Conservation (phyloP, 2,329 filamentous ascomycete species). For the Nectriaceae sp. region DNA sequence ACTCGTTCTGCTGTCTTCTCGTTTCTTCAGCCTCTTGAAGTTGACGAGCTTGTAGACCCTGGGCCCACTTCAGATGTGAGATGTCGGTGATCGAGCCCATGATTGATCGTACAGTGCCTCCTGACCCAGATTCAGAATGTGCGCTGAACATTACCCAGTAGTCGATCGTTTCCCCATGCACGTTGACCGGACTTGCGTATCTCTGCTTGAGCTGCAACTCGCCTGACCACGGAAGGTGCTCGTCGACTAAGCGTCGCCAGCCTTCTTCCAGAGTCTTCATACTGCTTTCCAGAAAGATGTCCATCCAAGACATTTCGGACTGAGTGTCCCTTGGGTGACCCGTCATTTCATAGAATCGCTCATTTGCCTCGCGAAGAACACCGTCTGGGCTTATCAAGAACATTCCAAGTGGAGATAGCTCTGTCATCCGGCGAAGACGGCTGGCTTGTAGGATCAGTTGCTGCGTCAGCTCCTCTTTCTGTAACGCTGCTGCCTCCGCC, state of each 20-base stretch:
- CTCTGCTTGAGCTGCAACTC: slow-evolving; percentile 44
- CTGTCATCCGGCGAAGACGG: slow-evolving; percentile 39
- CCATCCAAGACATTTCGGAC: slow-evolving; percentile 43
- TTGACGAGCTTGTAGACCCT: slow-evolving; percentile 38
- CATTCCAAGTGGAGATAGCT: slow-evolving; percentile 39
- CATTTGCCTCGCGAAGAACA: slow-evolving; percentile 45
- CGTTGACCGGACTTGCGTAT: slow-evolving; percentile 1
- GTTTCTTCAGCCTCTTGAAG: slow-evolving; percentile 40
- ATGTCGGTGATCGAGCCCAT: slow-evolving; percentile 47
- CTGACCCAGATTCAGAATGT: slow-evolving; percentile 33
- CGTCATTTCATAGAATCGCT: slow-evolving; percentile 50
- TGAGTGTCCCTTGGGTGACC: slow-evolving; percentile 39
- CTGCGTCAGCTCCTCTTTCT: slow-evolving; percentile 35
- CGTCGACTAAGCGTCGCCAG: slow-evolving; percentile 39
- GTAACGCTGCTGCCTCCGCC: slow-evolving; percentile 35
- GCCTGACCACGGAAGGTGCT: slow-evolving; percentile 37
- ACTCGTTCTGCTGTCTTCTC: slow-evolving; percentile 57
- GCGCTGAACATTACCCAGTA: slow-evolving; percentile 45
- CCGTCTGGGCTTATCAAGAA: slow-evolving; percentile 42
- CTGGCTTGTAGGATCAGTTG: slow-evolving; percentile 38
- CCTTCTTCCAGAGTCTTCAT: slow-evolving; percentile 32
- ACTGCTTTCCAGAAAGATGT: slow-evolving; percentile 40
- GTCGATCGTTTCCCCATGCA: slow-evolving; percentile 39
- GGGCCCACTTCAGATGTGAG: slow-evolving; percentile 45
- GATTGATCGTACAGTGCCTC: slow-evolving; percentile 37